Conservation (phyloP, 495 filamentous ascomycete genomes). For the Lichina pygmaea region DNA sequence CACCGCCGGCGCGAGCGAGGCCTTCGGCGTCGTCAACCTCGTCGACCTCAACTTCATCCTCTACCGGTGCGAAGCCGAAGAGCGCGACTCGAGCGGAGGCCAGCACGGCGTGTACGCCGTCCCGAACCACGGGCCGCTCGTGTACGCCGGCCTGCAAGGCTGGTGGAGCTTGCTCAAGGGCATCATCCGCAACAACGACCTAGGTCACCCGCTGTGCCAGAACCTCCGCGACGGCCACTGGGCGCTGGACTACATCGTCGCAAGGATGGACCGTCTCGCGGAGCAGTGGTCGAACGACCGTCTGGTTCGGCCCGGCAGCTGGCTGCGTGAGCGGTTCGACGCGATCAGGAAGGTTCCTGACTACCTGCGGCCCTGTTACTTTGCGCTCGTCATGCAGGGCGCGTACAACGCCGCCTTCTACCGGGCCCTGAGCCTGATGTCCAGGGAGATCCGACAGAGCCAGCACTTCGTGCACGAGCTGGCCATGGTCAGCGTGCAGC, state of each 20-base stretch:
- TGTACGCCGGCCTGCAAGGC: conserved; percentile 91
- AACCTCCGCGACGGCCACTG: conserved; percentile 80
- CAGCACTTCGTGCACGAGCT: conserved; percentile 69
- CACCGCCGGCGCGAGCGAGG: conserved; percentile 52
- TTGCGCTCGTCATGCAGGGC: conserved; percentile 64
- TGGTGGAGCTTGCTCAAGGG: conserved; percentile 89
- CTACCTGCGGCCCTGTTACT: conserved; percentile 81
- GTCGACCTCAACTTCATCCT: conserved; percentile 78
- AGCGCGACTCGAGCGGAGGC: conserved; percentile 51
- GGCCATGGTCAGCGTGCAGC: conserved; percentile 70
- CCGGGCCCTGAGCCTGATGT: conserved; percentile 50
- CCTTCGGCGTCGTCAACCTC: conserved; percentile 44
- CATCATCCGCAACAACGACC: conserved; percentile 67
- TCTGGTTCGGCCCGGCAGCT: conserved; percentile 35
- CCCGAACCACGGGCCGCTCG: conserved; percentile 54
- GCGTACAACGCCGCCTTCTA: conserved; percentile 66
- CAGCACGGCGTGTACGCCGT: conserved; percentile 72
- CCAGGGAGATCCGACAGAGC: conserved; percentile 43
- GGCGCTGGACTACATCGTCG: conserved; percentile 75
- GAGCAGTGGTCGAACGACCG: conserved; percentile 28
- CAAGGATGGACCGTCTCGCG: conserved; percentile 45
- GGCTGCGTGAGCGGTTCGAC: conserved; percentile 65
- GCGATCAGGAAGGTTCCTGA: conserved; percentile 59
- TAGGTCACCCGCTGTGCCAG: conserved; percentile 79
- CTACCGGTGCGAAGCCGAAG: conserved; percentile 81